phyloP scores from a whole-genome alignment of 148 eudicot species.

The Simmondsia chinensis region DNA sequence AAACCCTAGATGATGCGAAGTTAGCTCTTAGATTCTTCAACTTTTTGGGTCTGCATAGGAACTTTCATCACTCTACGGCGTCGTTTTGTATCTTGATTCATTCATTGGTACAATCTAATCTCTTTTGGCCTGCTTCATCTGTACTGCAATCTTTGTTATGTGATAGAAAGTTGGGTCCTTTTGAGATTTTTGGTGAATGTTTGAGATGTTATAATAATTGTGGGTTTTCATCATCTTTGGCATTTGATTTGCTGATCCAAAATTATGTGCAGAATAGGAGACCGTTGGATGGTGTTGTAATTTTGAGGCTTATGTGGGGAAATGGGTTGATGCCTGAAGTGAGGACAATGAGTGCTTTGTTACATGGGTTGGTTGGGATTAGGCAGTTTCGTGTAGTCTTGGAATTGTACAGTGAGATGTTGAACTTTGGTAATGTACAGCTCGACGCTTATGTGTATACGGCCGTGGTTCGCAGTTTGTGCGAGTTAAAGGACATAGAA shows the following conservation, averaged over 20 bases:
- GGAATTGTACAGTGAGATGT: conserved; percentile 35
- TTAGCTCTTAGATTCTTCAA: conserved; percentile 79
- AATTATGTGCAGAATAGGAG: conserved; percentile 38
- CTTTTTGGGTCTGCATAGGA: conserved; percentile 63
- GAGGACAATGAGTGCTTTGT: conserved; percentile 60
- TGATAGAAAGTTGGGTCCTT: conserved; percentile 9
- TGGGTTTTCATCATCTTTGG: conserved; percentile 24
- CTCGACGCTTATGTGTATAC: conserved; percentile 57
- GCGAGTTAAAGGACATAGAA: conserved; percentile 57
- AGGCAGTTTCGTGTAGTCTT: conserved; percentile 41
- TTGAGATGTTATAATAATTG: conserved; percentile 15
- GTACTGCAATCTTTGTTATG: conserved; percentile 38
- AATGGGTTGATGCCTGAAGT: conserved; percentile 44
- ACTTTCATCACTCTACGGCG: conserved; percentile 50
- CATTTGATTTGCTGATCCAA: conserved; percentile 58
- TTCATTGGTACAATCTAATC: conserved; percentile 24
- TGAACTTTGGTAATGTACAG: conserved; percentile 4
- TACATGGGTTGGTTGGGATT: conserved; percentile 46
- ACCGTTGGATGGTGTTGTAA: conserved; percentile 28
- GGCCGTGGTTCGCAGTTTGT: conserved; percentile 59
- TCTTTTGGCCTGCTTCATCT: conserved; percentile 73
- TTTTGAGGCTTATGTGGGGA: conserved; percentile 33
- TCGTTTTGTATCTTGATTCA: conserved; percentile 67
- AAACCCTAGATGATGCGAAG: conserved; percentile 40
- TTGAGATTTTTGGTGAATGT: conserved; percentile 20